Evolutionary conservation across 169 alveolate genomes (phyloP).

Genomic region (Sarcocystis neurona): DNA sequence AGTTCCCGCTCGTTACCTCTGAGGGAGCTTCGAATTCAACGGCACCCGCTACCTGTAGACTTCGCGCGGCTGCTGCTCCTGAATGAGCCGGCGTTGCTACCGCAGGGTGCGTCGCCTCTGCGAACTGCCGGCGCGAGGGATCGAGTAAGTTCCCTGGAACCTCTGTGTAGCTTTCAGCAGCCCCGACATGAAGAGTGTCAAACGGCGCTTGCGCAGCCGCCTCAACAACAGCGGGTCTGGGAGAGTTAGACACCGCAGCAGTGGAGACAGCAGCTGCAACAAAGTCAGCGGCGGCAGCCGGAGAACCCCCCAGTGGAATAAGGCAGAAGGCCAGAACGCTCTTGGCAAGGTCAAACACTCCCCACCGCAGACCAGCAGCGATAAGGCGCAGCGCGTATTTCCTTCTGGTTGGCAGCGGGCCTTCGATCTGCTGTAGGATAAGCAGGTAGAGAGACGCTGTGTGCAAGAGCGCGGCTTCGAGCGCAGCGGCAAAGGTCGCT

Average conservation of each 20-base stretch:
- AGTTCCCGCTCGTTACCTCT: too few relatives aligned
- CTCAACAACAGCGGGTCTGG: too few relatives aligned
- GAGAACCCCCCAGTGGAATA: background rate
- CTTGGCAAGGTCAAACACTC: constrained; percentile 40
- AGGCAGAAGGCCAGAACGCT: constrained; percentile 40
- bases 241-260: too few relatives aligned
- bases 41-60: too few relatives aligned
- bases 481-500: constrained; percentile 29
- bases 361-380: constrained; percentile 46
- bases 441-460: constrained; percentile 60
- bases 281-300: too few relatives aligned
- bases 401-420: constrained; percentile 44
- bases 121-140: too few relatives aligned
- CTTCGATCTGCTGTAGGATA: constrained; percentile 49
- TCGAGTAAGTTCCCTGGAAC: too few relatives aligned
- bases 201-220: background rate
- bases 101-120: too few relatives aligned
- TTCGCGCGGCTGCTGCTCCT: too few relatives aligned
- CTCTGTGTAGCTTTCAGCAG: background rate
- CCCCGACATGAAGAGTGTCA: background rate
- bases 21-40: too few relatives aligned
- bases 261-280: too few relatives aligned
- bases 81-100: too few relatives aligned
- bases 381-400: constrained; percentile 52
- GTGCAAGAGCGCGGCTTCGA: constrained; percentile 35